A percentile compares a stretch with the other conserved stretches of the same genome.
Evolutionary conservation across 2,329 filamentous ascomycete genomes (phyloP).

Genomic region (Coniochaeta ligniaria): DNA sequence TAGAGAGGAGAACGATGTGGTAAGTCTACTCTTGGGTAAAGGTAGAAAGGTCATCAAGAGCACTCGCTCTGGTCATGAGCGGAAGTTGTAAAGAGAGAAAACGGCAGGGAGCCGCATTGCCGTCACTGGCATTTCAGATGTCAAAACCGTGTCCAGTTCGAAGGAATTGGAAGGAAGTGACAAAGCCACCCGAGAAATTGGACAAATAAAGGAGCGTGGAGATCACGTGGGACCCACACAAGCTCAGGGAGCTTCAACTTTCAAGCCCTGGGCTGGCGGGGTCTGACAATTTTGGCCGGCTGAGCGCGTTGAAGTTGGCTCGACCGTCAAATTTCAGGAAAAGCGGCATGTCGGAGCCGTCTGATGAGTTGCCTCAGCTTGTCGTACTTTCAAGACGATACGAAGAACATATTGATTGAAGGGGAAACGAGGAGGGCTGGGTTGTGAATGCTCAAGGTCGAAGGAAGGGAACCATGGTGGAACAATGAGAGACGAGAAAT

Average conservation of each 20-base stretch:
- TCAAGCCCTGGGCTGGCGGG: background rate
- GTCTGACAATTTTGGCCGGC: no score
- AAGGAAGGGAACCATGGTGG: background rate
- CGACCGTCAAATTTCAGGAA: no score
- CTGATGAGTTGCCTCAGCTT: background rate
- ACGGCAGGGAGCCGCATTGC: background rate
- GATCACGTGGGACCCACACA: constrained; percentile 1
- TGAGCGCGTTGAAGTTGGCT: no score
- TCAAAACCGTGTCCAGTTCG: constrained; percentile 2
- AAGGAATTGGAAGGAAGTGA: background rate
- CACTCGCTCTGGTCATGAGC: constrained; percentile 4
- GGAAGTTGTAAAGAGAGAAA: background rate
- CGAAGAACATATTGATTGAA: background rate
- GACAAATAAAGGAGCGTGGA: background rate
- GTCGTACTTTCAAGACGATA: background rate
- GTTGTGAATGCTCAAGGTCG: background rate
- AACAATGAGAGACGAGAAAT: constrained; percentile 11
- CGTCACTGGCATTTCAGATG: background rate
- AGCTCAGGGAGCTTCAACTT: background rate
- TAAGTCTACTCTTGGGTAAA: constrained; percentile 1
- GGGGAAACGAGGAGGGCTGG: background rate
- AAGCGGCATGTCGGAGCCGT: background rate
- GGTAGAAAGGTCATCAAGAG: constrained; percentile 1
- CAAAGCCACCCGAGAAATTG: background rate
- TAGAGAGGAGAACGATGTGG: constrained; percentile 3